phyloP scores from a whole-genome alignment of 345 rosid genomes.

The Acer campestre region DNA sequence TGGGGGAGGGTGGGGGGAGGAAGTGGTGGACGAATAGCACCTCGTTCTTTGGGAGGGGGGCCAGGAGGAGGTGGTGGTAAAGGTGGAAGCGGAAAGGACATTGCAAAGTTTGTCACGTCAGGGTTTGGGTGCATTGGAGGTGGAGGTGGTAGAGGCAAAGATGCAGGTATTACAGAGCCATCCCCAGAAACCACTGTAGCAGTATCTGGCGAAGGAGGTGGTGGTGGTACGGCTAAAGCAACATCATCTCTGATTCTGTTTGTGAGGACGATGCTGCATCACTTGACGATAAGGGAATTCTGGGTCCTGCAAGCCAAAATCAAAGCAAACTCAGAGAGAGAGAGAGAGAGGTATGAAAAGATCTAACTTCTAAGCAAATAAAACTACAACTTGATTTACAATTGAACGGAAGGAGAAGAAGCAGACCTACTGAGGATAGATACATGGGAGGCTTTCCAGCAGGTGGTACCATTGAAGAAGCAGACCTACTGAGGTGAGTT shows the following conservation, averaged over 20 bases:
- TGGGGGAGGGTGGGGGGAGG: slow-evolving; percentile 64
- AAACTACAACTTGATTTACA: slow-evolving; percentile 3
- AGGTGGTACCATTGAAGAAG: too few species aligned
- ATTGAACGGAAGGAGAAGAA: neutral
- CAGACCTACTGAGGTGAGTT: too few species aligned
- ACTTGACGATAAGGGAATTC: slow-evolving; percentile 57
- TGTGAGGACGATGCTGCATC: slow-evolving; percentile 58
- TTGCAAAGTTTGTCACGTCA: slow-evolving; percentile 38
- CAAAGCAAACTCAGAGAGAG: slow-evolving; percentile 18
- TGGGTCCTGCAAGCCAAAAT: slow-evolving; percentile 58
- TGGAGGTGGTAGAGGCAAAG: slow-evolving; percentile 88
- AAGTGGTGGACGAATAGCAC: slow-evolving; percentile 47
- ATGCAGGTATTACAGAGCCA: slow-evolving; percentile 42
- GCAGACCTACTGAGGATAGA: slow-evolving; percentile 78
- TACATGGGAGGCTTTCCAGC: slow-evolving; percentile 98
- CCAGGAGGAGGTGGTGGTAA: slow-evolving; percentile 95
- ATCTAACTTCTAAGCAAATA: neutral
- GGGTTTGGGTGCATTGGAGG: slow-evolving; percentile 83
- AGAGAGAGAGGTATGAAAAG: neutral
- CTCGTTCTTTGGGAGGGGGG: slow-evolving; percentile 74
- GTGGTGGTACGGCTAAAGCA: slow-evolving; percentile 51
- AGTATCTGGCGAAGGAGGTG: slow-evolving; percentile 72
- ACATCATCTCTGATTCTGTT: slow-evolving; percentile 67
- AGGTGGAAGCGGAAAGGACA: slow-evolving; percentile 63
- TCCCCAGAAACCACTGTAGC: slow-evolving; percentile 39